phyloP scores from a whole-genome alignment of 768 basidiomycete species.

The Russula sp. region DNA sequence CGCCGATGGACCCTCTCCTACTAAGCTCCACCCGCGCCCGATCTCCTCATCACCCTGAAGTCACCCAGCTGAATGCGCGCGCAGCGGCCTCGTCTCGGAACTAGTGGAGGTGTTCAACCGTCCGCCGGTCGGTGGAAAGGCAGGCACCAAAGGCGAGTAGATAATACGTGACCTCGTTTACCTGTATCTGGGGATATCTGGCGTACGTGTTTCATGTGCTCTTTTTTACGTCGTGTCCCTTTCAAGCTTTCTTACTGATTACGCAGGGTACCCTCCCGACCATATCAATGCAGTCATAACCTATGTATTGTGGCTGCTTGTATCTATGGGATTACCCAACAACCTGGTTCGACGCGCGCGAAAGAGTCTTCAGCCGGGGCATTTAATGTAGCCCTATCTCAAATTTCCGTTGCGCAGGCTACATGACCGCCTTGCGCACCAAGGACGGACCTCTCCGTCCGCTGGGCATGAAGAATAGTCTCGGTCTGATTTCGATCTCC shows the following conservation, averaged over 20 bases:
- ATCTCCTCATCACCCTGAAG: conserved; percentile 38
- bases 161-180: conserved; percentile 74
- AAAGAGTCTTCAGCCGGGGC: no score
- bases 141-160: conserved; percentile 80
- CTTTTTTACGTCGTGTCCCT: neutral
- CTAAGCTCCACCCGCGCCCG: conserved; percentile 26
- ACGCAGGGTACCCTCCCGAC: conserved; percentile 72
- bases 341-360: no score
- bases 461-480: no score
- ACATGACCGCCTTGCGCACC: no score
- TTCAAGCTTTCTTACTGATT: conserved; percentile 8
- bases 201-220: conserved; percentile 44
- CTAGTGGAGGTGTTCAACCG: conserved; percentile 81
- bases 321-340: no score
- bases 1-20: conserved; percentile 59
- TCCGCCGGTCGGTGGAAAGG: conserved; percentile 69
- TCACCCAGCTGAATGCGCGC: conserved; percentile 49
- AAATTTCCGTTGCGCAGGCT: no score
- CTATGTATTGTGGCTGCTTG: no score
- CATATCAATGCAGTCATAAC: conserved; percentile 88
- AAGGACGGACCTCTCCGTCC: no score
- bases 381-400: no score
- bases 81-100: conserved; percentile 74
- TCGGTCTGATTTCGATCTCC: no score
- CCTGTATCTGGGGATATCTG: conserved; percentile 83